phyloP scores from a whole-genome alignment of 805 yeast genomes.

The Yarrowia porcina region DNA sequence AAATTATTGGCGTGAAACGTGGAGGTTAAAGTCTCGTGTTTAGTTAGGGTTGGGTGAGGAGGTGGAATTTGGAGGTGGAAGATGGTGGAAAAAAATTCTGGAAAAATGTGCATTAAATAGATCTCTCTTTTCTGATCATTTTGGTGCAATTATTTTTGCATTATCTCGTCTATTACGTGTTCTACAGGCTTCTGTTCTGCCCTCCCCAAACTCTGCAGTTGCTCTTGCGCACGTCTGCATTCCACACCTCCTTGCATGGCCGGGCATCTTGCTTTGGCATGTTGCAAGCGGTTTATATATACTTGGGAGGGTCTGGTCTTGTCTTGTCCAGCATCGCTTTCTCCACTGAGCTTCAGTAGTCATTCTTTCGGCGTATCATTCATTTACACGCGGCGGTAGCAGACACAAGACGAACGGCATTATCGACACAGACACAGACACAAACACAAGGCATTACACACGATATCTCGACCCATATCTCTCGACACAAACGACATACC shows the following conservation, averaged over 20 bases:
- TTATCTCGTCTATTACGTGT: too few species aligned
- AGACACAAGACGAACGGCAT: too few species aligned
- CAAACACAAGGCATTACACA: too few species aligned
- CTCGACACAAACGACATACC: too few species aligned
- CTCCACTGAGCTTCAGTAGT: conserved; percentile 11
- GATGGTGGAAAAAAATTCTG: not conserved
- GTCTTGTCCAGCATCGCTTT: not conserved
- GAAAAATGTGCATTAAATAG: not conserved
- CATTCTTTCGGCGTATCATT: not conserved
- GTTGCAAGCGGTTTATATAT: conserved; percentile 7
- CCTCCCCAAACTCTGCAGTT: too few species aligned
- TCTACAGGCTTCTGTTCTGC: too few species aligned
- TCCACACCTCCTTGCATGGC: conserved; percentile 24
- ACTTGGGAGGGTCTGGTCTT: not conserved
- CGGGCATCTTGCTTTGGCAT: conserved; percentile 13
- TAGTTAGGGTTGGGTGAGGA: not conserved
- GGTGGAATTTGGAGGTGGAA: not conserved
- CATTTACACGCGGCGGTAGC: too few species aligned
- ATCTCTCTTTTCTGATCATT: too few species aligned
- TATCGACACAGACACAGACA: too few species aligned
- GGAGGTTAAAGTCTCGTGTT: conserved; percentile 19
- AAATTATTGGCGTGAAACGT: conserved; percentile 15
- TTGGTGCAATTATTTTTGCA: too few species aligned
- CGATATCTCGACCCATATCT: too few species aligned
- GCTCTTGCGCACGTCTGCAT: conserved; percentile 1